These are phyloP conservation scores for Cronartium quercuum DNA, from an alignment of 1,284 basidiomycete species.

Conservation along the genomic window DNA sequence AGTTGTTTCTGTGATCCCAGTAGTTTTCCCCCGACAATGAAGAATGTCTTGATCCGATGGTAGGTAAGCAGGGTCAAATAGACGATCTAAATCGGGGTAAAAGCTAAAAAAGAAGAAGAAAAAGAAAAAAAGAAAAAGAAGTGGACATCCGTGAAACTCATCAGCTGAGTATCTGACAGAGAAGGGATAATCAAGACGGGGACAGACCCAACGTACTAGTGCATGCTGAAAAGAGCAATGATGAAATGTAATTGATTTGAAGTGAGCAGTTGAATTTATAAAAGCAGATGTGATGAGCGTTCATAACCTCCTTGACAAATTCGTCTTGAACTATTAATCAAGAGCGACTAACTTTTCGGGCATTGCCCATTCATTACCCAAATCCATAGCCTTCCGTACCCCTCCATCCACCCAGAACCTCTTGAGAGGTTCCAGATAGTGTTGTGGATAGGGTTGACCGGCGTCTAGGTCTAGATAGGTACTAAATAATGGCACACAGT, in stretches of 20 bases:
- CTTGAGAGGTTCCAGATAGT: slow-evolving; percentile 62
- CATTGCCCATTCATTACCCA: slow-evolving; percentile 76
- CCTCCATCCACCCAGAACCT: slow-evolving; percentile 70
- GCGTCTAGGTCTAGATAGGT: slow-evolving; percentile 56
- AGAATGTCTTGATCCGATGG: slow-evolving; percentile 62
- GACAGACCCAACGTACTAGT: neutral
- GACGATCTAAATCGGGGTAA: slow-evolving; percentile 67
- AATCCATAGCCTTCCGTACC: slow-evolving; percentile 65
- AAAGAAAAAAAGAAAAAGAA: too few species aligned
- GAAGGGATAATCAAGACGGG: neutral
- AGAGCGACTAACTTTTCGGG: slow-evolving; percentile 62
- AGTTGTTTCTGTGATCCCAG: slow-evolving; percentile 84
- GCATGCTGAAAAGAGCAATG: too few species aligned
- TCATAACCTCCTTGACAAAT: neutral
- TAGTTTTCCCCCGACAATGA: slow-evolving; percentile 75
- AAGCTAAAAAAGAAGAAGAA: slow-evolving; percentile 57
- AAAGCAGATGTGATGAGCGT: neutral
- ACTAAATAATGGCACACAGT: slow-evolving; percentile 30
- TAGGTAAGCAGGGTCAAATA: slow-evolving; percentile 65
- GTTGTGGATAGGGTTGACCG: slow-evolving; percentile 66
- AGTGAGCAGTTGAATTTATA: neutral
- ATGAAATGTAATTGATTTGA: neutral
- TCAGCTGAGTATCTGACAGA: neutral
- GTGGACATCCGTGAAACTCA: neutral
- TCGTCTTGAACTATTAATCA: slow-evolving; percentile 53